Evolutionary conservation across 2,329 filamentous ascomycete species (phyloP).

Genomic region (Nakataea oryzae): DNA sequence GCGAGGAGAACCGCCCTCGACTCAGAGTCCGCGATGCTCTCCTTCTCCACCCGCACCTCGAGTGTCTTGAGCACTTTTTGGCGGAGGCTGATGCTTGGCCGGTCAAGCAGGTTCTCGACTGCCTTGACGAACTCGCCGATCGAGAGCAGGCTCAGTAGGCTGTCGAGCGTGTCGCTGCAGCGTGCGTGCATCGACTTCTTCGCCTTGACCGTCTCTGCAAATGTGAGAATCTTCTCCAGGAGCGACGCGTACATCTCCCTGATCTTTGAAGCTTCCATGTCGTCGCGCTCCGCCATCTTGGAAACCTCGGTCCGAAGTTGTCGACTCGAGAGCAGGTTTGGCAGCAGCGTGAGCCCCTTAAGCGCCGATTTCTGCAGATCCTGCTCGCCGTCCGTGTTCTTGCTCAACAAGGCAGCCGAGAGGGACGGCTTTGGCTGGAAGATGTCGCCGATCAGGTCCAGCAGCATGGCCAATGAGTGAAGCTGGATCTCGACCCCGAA

Average conservation of each 20-base stretch:
- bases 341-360: constrained; percentile 44
- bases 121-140: constrained; percentile 84
- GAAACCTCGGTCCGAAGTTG: constrained; percentile 45
- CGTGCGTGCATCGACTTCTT: constrained; percentile 44
- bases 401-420: constrained; percentile 60
- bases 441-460: constrained; percentile 65
- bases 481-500: constrained; percentile 71
- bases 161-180: constrained; percentile 63
- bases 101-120: constrained; percentile 69
- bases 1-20: constrained; percentile 63
- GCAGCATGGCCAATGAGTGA: constrained; percentile 63
- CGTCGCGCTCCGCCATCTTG: constrained; percentile 48
- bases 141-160: constrained; percentile 74
- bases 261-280: constrained; percentile 55
- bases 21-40: constrained; percentile 45
- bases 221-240: constrained; percentile 51
- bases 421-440: constrained; percentile 65
- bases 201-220: constrained; percentile 55
- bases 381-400: constrained; percentile 33
- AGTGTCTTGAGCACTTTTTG: constrained; percentile 74
- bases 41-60: constrained; percentile 66
- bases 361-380: constrained; percentile 41
- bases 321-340: constrained; percentile 46
- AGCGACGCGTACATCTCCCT: constrained; percentile 60
- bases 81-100: constrained; percentile 63